Evolutionary conservation across 768 basidiomycete genomes (phyloP).

Genomic region (Mycena maculata): DNA sequence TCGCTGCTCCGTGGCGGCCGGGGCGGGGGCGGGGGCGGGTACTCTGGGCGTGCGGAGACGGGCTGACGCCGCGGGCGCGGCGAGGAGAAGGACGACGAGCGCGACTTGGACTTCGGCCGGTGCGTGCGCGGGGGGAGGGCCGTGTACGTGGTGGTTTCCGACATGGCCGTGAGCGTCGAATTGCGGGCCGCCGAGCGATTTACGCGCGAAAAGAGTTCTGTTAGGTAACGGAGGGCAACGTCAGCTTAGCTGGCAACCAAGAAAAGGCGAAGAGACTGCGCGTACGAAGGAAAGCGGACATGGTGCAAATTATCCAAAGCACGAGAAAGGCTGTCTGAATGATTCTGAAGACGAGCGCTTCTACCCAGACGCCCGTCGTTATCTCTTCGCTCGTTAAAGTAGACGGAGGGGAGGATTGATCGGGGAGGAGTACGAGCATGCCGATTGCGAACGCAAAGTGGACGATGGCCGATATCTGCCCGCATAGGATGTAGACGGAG

Average conservation of each 20-base stretch:
- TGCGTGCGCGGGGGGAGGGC: slow-evolving; percentile 18
- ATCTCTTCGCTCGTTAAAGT: slow-evolving; percentile 25
- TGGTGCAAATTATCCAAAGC: slow-evolving; percentile 35
- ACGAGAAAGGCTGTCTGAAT: slow-evolving; percentile 36
- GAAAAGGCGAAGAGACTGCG: slow-evolving; percentile 14
- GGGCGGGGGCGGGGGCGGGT: slow-evolving; percentile 20
- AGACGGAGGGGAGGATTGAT: slow-evolving; percentile 18
- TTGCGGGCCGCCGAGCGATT: neutral
- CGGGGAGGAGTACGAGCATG: slow-evolving; percentile 25
- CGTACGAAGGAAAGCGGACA: slow-evolving; percentile 37
- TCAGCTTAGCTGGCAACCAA: neutral
- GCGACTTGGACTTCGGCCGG: slow-evolving; percentile 18
- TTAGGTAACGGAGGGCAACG: neutral
- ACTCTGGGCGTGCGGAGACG: neutral
- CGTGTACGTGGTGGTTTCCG: slow-evolving; percentile 30
- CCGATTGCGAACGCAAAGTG: slow-evolving; percentile 34
- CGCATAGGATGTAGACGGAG: slow-evolving; percentile 28
- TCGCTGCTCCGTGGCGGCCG: slow-evolving; percentile 25
- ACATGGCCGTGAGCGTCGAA: slow-evolving; percentile 21
- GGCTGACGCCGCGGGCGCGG: slow-evolving; percentile 27
- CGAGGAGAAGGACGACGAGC: slow-evolving; percentile 31
- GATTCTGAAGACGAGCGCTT: slow-evolving; percentile 31
- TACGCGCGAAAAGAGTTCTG: slow-evolving; percentile 27
- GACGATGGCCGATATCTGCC: slow-evolving; percentile 34
- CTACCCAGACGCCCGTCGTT: slow-evolving; percentile 13